These are phyloP conservation scores for Capsicum chinense DNA, from an alignment of 257 asterid species.

Conservation along the genomic window DNA sequence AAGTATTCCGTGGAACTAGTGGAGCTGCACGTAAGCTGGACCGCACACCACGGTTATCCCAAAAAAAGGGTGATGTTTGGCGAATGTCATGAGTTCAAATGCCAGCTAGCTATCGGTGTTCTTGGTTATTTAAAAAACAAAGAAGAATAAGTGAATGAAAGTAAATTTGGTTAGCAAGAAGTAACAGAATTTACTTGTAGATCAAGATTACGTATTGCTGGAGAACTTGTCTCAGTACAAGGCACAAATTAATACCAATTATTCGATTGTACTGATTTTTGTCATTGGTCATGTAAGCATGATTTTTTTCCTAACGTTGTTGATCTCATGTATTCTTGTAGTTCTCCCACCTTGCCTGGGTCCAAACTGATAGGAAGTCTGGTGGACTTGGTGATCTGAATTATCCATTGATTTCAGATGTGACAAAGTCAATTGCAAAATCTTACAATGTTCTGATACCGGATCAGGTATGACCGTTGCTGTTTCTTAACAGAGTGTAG, in stretches of 20 bases:
- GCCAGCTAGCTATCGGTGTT: too few relatives aligned
- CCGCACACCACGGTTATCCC: too few relatives aligned
- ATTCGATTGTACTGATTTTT: neutral
- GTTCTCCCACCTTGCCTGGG: conserved; percentile 90
- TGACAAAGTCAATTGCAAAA: conserved; percentile 79
- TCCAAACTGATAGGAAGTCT: conserved; percentile 93
- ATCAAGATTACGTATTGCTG: conserved; percentile 8
- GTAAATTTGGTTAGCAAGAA: neutral
- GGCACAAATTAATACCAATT: neutral
- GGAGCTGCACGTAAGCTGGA: too few relatives aligned
- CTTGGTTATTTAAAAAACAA: neutral
- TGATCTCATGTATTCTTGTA: conserved; percentile 29
- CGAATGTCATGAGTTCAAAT: too few relatives aligned
- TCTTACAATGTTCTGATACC: conserved; percentile 70
- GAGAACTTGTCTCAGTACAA: neutral
- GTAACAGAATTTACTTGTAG: neutral
- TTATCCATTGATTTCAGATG: conserved; percentile 84
- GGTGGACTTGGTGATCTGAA: conserved; percentile 93
- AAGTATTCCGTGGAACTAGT: too few relatives aligned
- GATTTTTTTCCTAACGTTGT: neutral
- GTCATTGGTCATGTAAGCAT: neutral
- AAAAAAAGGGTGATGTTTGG: too few relatives aligned
- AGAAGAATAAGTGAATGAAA: conserved; percentile 6
- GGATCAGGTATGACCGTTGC: conserved; percentile 61
- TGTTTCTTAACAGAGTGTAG: neutral